Conservation (phyloP, 139 green algal species). For the Trebouxia sp. region DNA sequence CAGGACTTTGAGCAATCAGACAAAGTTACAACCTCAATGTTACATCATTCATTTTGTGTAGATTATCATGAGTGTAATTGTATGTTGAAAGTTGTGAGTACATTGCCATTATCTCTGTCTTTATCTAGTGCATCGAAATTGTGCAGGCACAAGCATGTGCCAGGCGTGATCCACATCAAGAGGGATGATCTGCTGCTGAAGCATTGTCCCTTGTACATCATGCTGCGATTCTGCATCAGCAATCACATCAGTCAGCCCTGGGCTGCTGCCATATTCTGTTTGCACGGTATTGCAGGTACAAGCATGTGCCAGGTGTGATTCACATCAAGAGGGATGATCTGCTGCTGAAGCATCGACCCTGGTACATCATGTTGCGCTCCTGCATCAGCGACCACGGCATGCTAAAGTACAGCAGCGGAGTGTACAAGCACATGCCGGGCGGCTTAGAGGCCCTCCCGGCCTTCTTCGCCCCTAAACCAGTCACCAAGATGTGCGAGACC, state of each 20-base stretch:
- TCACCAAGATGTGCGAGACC: neutral
- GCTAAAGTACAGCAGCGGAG: constrained; percentile 11
- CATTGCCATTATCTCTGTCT: no score
- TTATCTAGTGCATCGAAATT: no score
- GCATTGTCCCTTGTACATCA: constrained; percentile 27
- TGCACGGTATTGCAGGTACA: constrained; percentile 28
- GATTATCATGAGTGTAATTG: no score
- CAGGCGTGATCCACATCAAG: constrained; percentile 29
- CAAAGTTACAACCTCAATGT: no score
- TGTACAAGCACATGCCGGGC: constrained; percentile 20
- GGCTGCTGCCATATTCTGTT: neutral
- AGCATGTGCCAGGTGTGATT: constrained; percentile 31
- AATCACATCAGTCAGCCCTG: constrained; percentile 28
- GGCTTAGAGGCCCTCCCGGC: neutral
- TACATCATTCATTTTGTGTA: no score
- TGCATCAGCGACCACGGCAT: constrained; percentile 25
- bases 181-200: constrained; percentile 9
- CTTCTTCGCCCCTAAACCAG: neutral
- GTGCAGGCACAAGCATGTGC: constrained; percentile 37
- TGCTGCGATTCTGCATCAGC: constrained; percentile 12
- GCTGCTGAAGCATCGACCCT: constrained; percentile 16
- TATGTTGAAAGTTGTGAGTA: no score
- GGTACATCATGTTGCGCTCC: constrained; percentile 29
- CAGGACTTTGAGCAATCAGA: no score
- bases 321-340: constrained; percentile 28